These are phyloP conservation scores for Irpex sp. DNA, from an alignment of 1,284 basidiomycete species.

Conservation along the genomic window DNA sequence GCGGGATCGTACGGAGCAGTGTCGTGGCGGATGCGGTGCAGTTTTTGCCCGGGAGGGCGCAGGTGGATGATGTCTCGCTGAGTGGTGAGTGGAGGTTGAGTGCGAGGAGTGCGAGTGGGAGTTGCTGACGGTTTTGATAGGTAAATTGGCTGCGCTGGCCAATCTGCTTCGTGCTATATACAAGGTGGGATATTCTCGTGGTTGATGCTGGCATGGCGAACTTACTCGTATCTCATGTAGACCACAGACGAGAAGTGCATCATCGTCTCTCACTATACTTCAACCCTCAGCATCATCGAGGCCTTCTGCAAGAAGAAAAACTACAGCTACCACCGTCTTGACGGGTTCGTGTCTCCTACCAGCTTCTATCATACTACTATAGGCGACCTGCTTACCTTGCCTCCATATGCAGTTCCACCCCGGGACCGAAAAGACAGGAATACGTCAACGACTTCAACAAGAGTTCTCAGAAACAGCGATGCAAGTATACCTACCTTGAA, in stretches of 20 bases:
- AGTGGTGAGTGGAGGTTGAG: conserved; percentile 53
- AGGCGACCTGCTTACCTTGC: not conserved
- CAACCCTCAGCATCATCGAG: conserved; percentile 91
- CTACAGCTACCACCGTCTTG: conserved; percentile 84
- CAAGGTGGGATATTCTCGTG: conserved; percentile 36
- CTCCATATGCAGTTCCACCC: conserved; percentile 58
- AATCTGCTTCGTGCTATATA: conserved; percentile 67
- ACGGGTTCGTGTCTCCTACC: conserved; percentile 57
- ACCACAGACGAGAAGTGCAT: conserved; percentile 91
- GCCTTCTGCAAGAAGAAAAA: conserved; percentile 73
- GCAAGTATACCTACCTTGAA: conserved; percentile 36
- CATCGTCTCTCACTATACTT: conserved; percentile 86
- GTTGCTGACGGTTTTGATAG: conserved; percentile 35
- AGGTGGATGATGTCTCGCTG: conserved; percentile 67
- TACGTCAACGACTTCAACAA: conserved; percentile 82
- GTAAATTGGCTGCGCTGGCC: conserved; percentile 80
- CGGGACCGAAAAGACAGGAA: conserved; percentile 78
- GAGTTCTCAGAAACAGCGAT: conserved; percentile 63
- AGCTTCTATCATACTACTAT: not conserved
- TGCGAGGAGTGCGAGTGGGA: not conserved
- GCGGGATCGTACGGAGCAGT: conserved; percentile 36
- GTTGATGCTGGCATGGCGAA: not conserved
- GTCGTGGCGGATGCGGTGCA: conserved; percentile 61
- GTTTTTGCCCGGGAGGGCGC: conserved; percentile 61
- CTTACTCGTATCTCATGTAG: conserved; percentile 26